A percentile compares a stretch with the other conserved stretches of the same genome.
Evolutionary conservation across 2,329 filamentous ascomycete genomes (phyloP).

Genomic region (Paecilomyces variotii): DNA sequence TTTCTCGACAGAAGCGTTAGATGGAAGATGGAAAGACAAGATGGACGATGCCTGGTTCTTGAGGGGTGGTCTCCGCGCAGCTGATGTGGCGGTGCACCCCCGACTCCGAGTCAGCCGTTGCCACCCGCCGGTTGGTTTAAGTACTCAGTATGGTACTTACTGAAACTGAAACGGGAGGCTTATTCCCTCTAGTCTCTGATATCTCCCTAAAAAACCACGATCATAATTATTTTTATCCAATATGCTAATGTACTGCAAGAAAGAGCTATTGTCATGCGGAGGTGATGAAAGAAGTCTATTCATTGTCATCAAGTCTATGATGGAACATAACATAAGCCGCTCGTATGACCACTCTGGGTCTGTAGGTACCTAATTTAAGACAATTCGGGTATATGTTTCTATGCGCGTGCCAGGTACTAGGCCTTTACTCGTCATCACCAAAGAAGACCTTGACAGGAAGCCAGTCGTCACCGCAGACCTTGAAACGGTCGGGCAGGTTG

Average conservation of each 20-base stretch:
- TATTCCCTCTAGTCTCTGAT: neutral
- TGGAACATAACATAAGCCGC: neutral
- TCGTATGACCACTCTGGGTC: constrained; percentile 11
- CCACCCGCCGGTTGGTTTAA: neutral
- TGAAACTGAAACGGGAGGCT: neutral
- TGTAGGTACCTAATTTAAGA: constrained; percentile 4
- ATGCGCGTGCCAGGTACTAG: constrained; percentile 1
- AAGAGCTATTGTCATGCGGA: neutral
- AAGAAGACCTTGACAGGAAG: constrained; percentile 70
- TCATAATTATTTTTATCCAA: neutral
- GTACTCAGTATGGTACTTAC: neutral
- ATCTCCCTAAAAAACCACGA: neutral
- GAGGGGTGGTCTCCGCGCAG: constrained; percentile 3
- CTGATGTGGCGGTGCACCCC: constrained; percentile 9
- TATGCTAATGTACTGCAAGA: neutral
- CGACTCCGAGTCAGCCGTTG: constrained; percentile 1
- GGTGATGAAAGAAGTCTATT: neutral
- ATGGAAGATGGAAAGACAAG: constrained; percentile 6
- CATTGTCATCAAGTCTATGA: neutral
- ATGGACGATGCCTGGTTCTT: constrained; percentile 17
- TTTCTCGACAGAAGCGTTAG: constrained; percentile 7
- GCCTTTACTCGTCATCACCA: constrained; percentile 64
- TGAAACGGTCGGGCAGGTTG: constrained; percentile 66
- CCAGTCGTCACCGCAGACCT: constrained; percentile 70
- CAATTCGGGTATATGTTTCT: constrained; percentile 7